Evolutionary conservation across 176 grass and related monocot species (phyloP).

Genomic region (Neostapfia colusana): DNA sequence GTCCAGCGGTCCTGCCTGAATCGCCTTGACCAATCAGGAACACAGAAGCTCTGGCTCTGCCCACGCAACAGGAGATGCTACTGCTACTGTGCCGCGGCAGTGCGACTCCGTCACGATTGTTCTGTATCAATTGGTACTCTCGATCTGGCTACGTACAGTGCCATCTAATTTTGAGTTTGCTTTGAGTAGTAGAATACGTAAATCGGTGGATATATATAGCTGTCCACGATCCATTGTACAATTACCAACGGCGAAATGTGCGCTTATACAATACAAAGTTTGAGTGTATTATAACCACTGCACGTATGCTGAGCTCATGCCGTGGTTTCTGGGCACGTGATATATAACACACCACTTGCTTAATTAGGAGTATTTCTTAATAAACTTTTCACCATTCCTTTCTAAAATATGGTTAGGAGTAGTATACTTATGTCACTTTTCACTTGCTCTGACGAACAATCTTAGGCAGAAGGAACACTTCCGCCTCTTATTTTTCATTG

Average conservation of each 20-base stretch:
- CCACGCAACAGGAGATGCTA: background rate
- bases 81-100: background rate
- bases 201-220: no score
- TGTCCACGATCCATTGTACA: no score
- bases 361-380: background rate
- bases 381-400: background rate
- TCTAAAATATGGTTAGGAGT: background rate
- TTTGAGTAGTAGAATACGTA: background rate
- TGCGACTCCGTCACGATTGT: background rate
- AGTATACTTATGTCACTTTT: no score
- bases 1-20: background rate
- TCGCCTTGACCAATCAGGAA: background rate
- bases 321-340: background rate
- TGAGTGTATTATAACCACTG: no score
- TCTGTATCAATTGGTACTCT: background rate
- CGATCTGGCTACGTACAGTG: background rate
- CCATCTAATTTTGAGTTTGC: background rate
- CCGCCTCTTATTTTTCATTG: background rate
- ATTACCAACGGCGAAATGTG: no score
- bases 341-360: background rate
- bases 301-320: background rate
- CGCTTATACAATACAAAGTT: no score
- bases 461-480: slow-evolving; percentile 1
- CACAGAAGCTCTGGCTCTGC: background rate
- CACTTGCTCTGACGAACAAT: background rate